Conservation (phyloP, 2,329 filamentous ascomycete species). For the Dothideomycetes sp. region DNA sequence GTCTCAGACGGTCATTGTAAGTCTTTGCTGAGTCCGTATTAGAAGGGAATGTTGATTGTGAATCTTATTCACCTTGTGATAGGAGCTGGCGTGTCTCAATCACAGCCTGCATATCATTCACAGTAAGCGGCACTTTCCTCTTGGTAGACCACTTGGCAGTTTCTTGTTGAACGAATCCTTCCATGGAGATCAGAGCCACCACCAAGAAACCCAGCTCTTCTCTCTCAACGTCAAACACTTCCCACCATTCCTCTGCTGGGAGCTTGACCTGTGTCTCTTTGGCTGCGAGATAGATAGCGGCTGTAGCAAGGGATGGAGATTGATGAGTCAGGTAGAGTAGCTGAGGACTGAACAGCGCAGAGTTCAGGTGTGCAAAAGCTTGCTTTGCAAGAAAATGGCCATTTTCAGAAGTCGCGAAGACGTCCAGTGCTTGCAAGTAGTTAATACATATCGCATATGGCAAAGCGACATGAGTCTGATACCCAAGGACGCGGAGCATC, state of each 20-base stretch:
- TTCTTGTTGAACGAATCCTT: constrained; percentile 57
- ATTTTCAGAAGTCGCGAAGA: constrained; percentile 37
- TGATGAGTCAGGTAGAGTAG: constrained; percentile 88
- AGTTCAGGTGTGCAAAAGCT: constrained; percentile 73
- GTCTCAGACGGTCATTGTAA: too few species aligned
- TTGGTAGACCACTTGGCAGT: constrained; percentile 38
- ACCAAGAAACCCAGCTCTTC: constrained; percentile 92
- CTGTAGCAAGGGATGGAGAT: constrained; percentile 72
- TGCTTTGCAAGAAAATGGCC: constrained; percentile 51
- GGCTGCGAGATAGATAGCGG: constrained; percentile 83
- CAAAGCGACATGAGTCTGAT: constrained; percentile 74
- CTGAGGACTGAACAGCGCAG: constrained; percentile 76
- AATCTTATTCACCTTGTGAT: too few species aligned
- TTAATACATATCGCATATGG: constrained; percentile 83
- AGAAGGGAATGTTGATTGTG: too few species aligned
- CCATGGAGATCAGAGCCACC: constrained; percentile 71
- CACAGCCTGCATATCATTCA: constrained; percentile 50
- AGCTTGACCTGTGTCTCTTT: constrained; percentile 67
- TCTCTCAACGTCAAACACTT: constrained; percentile 90
- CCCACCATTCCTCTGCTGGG: constrained; percentile 88
- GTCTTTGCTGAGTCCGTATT: too few species aligned
- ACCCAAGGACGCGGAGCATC: constrained; percentile 66
- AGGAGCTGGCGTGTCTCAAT: too few species aligned
- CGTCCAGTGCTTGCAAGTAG: constrained; percentile 82
- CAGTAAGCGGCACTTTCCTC: constrained; percentile 49